phyloP scores from a whole-genome alignment of 2,329 filamentous ascomycete species.

The Rutstroemia sp. region DNA sequence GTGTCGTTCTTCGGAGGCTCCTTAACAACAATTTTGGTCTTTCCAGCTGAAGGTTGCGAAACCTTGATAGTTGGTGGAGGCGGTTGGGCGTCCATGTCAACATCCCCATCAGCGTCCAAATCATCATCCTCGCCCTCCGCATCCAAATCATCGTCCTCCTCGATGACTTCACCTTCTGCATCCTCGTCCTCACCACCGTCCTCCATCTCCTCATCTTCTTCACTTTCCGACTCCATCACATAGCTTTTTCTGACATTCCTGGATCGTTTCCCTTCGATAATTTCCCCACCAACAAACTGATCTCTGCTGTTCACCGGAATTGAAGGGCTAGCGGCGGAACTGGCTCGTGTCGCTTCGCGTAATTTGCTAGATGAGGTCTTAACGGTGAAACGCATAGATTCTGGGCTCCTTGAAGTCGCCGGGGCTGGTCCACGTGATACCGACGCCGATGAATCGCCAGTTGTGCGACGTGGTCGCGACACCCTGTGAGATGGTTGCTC shows the following conservation, averaged over 20 bases:
- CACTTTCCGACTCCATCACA: slow-evolving; percentile 40
- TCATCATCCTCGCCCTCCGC: slow-evolving; percentile 35
- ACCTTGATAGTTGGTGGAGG: slow-evolving; percentile 28
- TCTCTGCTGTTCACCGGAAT: slow-evolving; percentile 18
- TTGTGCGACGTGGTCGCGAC: slow-evolving; percentile 25
- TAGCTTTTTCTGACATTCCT: slow-evolving; percentile 30
- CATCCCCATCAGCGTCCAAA: slow-evolving; percentile 38
- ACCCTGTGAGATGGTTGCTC: slow-evolving; percentile 17
- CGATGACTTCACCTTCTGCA: slow-evolving; percentile 33
- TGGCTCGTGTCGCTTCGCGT: slow-evolving; percentile 26
- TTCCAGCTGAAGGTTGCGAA: slow-evolving; percentile 22
- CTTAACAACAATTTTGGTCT: slow-evolving; percentile 23
- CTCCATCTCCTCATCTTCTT: slow-evolving; percentile 24
- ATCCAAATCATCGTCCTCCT: slow-evolving; percentile 32
- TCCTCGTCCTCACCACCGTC: slow-evolving; percentile 29
- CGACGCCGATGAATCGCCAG: slow-evolving; percentile 22
- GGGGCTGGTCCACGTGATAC: slow-evolving; percentile 27
- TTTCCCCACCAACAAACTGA: slow-evolving; percentile 25
- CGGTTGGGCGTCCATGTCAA: slow-evolving; percentile 28
- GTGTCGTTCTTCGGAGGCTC: slow-evolving; percentile 16
- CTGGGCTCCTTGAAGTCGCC: slow-evolving; percentile 19
- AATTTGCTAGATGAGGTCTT: slow-evolving; percentile 30
- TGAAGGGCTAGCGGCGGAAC: slow-evolving; percentile 14
- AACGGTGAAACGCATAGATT: slow-evolving; percentile 28
- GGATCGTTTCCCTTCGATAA: slow-evolving; percentile 27